Conservation (phyloP, 2,329 filamentous ascomycete genomes). For the Penicillium sp. region DNA sequence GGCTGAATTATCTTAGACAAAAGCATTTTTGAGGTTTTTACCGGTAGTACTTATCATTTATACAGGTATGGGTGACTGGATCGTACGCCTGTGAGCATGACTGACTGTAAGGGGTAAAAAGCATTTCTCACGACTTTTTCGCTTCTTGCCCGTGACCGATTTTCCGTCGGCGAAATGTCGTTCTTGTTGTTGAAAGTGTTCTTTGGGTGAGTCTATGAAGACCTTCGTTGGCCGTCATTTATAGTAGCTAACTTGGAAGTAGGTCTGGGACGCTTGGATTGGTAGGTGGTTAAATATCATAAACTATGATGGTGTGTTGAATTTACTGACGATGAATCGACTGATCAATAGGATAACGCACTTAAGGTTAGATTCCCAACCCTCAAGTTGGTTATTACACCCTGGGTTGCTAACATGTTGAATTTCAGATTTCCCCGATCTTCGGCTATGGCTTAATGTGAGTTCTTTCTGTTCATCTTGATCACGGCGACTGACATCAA, state of each 20-base stretch:
- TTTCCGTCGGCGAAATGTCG: conserved; percentile 57
- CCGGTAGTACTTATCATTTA: conserved; percentile 80
- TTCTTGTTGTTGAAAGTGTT: conserved; percentile 63
- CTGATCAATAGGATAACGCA: conserved; percentile 41
- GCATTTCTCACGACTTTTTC: conserved; percentile 81
- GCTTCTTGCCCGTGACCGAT: conserved; percentile 58
- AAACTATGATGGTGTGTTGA: conserved; percentile 4
- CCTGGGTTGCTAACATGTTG: conserved; percentile 39
- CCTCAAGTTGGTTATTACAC: conserved; percentile 38
- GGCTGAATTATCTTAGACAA: conserved; percentile 54
- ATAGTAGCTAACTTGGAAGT: conserved; percentile 27
- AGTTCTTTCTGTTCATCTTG: conserved; percentile 16
- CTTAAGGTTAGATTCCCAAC: conserved; percentile 38
- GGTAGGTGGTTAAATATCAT: conserved; percentile 43
- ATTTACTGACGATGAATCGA: conserved; percentile 38
- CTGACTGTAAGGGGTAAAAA: conserved; percentile 23
- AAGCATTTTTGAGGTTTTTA: conserved; percentile 82
- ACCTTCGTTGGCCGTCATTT: conserved; percentile 16
- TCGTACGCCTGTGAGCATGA: conserved; percentile 6
- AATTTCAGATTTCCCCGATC: conserved; percentile 41
- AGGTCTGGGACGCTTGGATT: conserved; percentile 59
- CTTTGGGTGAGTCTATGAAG: conserved; percentile 52
- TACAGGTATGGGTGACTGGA: conserved; percentile 53
- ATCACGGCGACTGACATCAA: conserved; percentile 12
- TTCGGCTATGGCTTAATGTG: conserved; percentile 43